Conservation (phyloP, 257 asterid species). For the Gentiana macrophylla region DNA sequence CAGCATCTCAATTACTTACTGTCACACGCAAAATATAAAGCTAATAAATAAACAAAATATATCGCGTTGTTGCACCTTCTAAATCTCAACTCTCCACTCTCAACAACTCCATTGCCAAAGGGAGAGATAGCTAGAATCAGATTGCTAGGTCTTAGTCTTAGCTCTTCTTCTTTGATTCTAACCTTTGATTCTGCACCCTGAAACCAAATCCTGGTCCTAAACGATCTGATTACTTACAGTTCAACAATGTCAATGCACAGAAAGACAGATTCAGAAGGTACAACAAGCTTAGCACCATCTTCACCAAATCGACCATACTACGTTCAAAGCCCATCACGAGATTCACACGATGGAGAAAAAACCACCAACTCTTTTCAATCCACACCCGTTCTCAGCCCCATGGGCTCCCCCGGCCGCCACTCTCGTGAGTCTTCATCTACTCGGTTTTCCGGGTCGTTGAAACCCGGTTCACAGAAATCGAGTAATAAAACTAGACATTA, state of each 20-base stretch:
- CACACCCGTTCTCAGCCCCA: conserved; percentile 75
- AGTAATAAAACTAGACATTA: conserved; percentile 44
- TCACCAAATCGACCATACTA: conserved; percentile 84
- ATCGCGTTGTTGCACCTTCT: conserved; percentile 22
- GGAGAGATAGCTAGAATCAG: too few relatives aligned
- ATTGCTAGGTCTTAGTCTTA: not conserved
- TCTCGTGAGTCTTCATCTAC: conserved; percentile 92
- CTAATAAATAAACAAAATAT: not conserved
- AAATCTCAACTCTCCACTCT: not conserved
- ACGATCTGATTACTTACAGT: too few relatives aligned
- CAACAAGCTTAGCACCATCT: conserved; percentile 78
- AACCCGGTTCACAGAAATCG: conserved; percentile 81
- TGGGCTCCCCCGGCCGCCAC: conserved; percentile 94
- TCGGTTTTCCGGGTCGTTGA: conserved; percentile 72
- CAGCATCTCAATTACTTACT: conserved; percentile 13
- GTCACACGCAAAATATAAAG: conserved; percentile 9
- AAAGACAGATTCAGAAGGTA: conserved; percentile 85
- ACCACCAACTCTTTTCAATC: conserved; percentile 86
- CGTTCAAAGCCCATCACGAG: conserved; percentile 92
- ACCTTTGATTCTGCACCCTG: too few relatives aligned
- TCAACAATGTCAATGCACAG: conserved; percentile 51
- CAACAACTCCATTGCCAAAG: not conserved
- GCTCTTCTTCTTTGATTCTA: not conserved
- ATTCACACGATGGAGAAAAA: conserved; percentile 94
- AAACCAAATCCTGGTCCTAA: not conserved